phyloP scores from a whole-genome alignment of 805 yeast genomes.

The Tetrapisispora namnaoensis region DNA sequence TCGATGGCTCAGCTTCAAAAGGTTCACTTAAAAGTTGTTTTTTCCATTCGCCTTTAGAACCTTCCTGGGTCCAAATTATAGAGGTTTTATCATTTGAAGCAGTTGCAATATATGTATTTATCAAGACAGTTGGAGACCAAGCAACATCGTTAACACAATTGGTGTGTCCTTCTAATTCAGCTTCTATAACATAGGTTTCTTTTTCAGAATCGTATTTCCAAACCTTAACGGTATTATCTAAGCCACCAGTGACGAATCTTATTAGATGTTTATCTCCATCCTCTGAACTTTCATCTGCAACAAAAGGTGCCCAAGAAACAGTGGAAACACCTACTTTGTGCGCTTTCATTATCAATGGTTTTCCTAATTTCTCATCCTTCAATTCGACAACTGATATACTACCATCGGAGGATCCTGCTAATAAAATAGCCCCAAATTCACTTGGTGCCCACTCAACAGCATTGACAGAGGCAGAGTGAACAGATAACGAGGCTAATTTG shows the following conservation, averaged over 20 bases:
- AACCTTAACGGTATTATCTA: constrained; percentile 79
- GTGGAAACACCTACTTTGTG: constrained; percentile 86
- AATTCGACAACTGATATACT: constrained; percentile 77
- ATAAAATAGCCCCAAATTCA: constrained; percentile 79
- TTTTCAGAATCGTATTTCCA: constrained; percentile 58
- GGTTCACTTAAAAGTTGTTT: constrained; percentile 58
- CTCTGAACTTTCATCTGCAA: constrained; percentile 44
- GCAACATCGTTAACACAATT: constrained; percentile 97
- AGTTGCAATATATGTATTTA: constrained; percentile 78
- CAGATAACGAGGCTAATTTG: constrained; percentile 66
- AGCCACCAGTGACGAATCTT: constrained; percentile 82
- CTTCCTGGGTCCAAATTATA: constrained; percentile 80
- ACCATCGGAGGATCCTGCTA: constrained; percentile 87
- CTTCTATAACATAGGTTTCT: constrained; percentile 56
- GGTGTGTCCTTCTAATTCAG: constrained; percentile 69
- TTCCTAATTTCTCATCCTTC: constrained; percentile 69
- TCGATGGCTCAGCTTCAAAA: constrained; percentile 94
- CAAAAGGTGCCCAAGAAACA: constrained; percentile 90
- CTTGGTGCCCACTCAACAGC: constrained; percentile 91
- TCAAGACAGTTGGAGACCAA: constrained; percentile 84
- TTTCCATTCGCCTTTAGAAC: constrained; percentile 58
- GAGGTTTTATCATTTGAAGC: constrained; percentile 92
- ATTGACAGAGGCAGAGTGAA: constrained; percentile 85
- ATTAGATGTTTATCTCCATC: constrained; percentile 36
- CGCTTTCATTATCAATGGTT: constrained; percentile 44